These are phyloP conservation scores for Urtica urens DNA, from an alignment of 306 rosid genomes.

Conservation along the genomic window DNA sequence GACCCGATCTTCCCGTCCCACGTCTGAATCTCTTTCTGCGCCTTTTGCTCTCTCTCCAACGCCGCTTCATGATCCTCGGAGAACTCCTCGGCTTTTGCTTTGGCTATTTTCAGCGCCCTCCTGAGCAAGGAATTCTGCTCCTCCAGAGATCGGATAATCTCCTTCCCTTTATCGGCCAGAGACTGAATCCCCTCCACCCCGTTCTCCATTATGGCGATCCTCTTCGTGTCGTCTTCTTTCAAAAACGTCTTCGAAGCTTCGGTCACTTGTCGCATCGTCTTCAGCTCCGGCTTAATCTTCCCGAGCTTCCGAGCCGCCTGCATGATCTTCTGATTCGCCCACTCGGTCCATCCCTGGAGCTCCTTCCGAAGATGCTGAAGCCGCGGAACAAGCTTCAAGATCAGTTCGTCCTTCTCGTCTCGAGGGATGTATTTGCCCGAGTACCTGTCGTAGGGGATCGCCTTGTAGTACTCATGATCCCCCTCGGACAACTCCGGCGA, in stretches of 20 bases:
- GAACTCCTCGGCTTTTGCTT: conserved; percentile 28
- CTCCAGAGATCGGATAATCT: conserved; percentile 22
- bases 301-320: conserved; percentile 44
- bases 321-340: conserved; percentile 51
- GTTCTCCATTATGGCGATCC: conserved; percentile 46
- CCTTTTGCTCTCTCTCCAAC: conserved; percentile 35
- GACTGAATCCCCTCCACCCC: conserved; percentile 31
- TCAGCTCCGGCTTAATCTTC: conserved; percentile 33
- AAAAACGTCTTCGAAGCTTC: conserved; percentile 23
- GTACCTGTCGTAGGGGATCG: conserved; percentile 38
- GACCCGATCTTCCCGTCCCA: conserved; percentile 28
- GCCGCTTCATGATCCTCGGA: conserved; percentile 24
- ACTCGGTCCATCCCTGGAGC: conserved; percentile 38
- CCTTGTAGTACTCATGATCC: conserved; percentile 21
- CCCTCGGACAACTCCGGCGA: no score
- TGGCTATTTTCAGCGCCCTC: conserved; percentile 32
- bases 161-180: conserved; percentile 30
- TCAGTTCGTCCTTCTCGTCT: conserved; percentile 36
- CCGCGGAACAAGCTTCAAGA: conserved; percentile 32
- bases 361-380: conserved; percentile 37
- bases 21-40: conserved; percentile 27
- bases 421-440: conserved; percentile 29
- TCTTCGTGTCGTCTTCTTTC: conserved; percentile 40
- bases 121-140: conserved; percentile 29
- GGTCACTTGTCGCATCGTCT: conserved; percentile 36